Evolutionary conservation across 441 rosid species (phyloP).

Genomic region (Corymbia citriodora): DNA sequence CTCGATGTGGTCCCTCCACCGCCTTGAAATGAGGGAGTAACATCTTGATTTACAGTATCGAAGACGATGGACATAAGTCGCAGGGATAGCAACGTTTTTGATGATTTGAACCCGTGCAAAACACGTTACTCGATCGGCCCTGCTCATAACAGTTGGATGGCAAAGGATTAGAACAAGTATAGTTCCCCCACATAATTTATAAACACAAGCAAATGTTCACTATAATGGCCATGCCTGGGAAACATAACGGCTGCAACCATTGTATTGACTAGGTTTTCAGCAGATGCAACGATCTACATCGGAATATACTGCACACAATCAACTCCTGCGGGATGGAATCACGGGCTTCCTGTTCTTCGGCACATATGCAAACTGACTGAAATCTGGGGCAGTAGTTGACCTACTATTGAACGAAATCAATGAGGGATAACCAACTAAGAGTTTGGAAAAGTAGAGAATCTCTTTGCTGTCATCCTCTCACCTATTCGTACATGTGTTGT

Average conservation of each 20-base stretch:
- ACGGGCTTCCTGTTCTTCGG: conserved; percentile 29
- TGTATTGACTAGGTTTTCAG: neutral
- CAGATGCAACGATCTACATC: neutral
- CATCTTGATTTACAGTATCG: neutral
- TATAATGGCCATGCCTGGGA: neutral
- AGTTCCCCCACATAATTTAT: neutral
- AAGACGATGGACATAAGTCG: neutral
- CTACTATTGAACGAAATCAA: conserved; percentile 24
- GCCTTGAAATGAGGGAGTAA: neutral
- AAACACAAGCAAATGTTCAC: neutral
- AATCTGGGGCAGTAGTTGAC: conserved; percentile 33
- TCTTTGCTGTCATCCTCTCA: conserved; percentile 2
- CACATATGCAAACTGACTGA: conserved; percentile 57
- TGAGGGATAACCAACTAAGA: conserved; percentile 1
- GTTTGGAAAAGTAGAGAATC: neutral
- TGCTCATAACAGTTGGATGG: neutral
- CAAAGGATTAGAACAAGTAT: neutral
- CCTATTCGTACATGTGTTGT: conserved; percentile 42
- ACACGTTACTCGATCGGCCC: neutral
- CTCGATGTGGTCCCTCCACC: neutral
- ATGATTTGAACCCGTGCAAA: neutral
- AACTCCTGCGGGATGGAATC: conserved; percentile 26
- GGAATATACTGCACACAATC: conserved; percentile 10
- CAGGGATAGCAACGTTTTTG: neutral
- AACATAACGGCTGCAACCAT: neutral